Base-by-base conservation (phyloP, 306 rosid genomes). In the Boehmeria nivea region DNA sequence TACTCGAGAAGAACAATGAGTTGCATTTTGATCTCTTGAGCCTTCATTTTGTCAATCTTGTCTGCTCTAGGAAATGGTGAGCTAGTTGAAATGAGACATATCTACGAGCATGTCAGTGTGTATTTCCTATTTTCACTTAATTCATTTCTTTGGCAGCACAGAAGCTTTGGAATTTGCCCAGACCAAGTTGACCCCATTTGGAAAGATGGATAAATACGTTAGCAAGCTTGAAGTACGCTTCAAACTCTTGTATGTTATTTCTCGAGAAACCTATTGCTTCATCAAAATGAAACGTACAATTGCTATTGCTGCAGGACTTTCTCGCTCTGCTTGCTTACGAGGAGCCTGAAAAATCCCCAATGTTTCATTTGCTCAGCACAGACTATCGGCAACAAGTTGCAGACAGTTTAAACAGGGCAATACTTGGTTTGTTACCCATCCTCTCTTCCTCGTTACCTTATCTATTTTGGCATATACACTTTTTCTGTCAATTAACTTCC, bases 151-250 rank as follows among this genome's bases (percentile, higher is more conserved):
- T 88, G 84, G 80, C 97, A 89, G 97, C 95, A 72, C 97, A 76
- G 93, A 83, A 65, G 97, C 95, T 61, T 75, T 89, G 93, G 95
- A 81, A 56, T 89, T 89, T 81, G 83, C 97, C 68, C 95, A 72
- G 80, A 74, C 64, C 37, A 73, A 75, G 76, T 72, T 85, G 75
- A 67, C 85, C 60, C 83, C 93, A 46, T 89, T 89, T 18, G 93
- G 83, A 59, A 83, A 78, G 78, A 81, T 83, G 74, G 78, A 63
- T 12, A 80, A 74, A 54, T 81, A 74, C 10, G 70, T 75, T 47
- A 63, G 64, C 65, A 85, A 78, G 67, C 87, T 89, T 43, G 81
- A 85, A 65, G 97, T 76, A 76, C 59, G 88, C 47, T 50, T 57
- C 48, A 25, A 45, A 44, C 19, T 21, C 51, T 39, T 24, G 7